Percentiles rank a stretch among this genome's conserved stretches.
phyloP scores from a whole-genome alignment of 2,329 filamentous ascomycete species.

The Hypoxylon sp. region DNA sequence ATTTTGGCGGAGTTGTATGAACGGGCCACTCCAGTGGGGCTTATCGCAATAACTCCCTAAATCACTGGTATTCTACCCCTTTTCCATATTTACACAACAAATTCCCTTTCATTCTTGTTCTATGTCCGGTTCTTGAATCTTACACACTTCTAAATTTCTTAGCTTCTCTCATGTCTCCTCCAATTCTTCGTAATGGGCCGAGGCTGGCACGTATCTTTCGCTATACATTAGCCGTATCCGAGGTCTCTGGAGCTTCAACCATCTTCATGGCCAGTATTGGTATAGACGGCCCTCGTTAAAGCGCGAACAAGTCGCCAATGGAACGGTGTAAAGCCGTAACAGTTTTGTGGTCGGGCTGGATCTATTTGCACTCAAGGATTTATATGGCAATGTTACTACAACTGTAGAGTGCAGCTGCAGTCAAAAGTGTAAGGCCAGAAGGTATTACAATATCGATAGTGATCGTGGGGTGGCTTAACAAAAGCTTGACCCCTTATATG shows the following conservation, averaged over 20 bases:
- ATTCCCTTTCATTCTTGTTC: not conserved
- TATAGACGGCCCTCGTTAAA: no score
- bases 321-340: not conserved
- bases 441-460: not conserved
- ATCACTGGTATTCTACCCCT: slow-evolving; percentile 1
- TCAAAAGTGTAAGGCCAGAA: not conserved
- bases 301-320: no score
- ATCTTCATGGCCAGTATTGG: no score
- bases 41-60: no score
- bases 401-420: not conserved
- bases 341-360: not conserved
- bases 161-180: not conserved
- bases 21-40: no score
- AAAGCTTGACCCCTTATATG: no score
- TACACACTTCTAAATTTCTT: no score
- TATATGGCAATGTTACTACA: not conserved
- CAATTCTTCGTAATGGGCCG: not conserved
- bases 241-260: no score
- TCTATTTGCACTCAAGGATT: not conserved
- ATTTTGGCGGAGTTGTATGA: no score
- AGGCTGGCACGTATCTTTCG: not conserved
- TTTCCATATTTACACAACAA: no score
- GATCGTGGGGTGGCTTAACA: not conserved
- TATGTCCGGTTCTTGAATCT: no score
- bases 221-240: not conserved